Base-by-base conservation (phyloP, 83 land plant genomes). In the Isoetes engelmannii region DNA sequence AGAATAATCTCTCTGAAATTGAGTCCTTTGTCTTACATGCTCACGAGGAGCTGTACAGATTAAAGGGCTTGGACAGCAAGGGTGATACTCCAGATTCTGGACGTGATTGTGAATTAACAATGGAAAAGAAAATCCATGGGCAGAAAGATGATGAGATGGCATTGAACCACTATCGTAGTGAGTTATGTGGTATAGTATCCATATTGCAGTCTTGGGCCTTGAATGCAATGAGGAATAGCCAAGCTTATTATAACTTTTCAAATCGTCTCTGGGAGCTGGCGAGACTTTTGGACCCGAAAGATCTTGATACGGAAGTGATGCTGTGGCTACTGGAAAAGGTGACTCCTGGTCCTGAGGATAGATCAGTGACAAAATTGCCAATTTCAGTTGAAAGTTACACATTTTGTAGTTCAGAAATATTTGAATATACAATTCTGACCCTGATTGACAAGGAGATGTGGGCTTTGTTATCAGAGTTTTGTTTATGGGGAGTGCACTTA, bases 391-490 rank as follows among this genome's bases (percentile, higher is more conserved):
- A 75, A 6, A n/a, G 10, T 44, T 60, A 53, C 42, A 48, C 12
- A 7, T 49, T 50, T 45, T 48, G 44, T 17, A 64, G 57, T 61
- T 60, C 53, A 43, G 74, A 58, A 17, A 42, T 63, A 18, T 5
- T 75, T 13, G 75, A 69, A 47, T 75, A 50, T 47, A 48, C 50
- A 4, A 19, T 70, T 43, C 56, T 70, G 56, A 18, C 5, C 61
- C 53, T 75, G 44, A 62, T 70, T 28, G 78, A 75, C 57, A 69
- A 49, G 57, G 78, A 75, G 9, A 57, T 50, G 7, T 75, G 78
- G 78, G 41, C 47, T 56, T 53, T 47, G 44, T 7, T 75, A 17
- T 41, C 72, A 15, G 78, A 75, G 68, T 60, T 75, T 19, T 75
- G 78, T 70, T 44, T 61, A 9, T 75, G 78, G 78, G 78, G 65